Evolutionary conservation across 768 basidiomycete species (phyloP), one percentile per base, ranked within the genome.

Genomic region (Russula sp.): DNA sequence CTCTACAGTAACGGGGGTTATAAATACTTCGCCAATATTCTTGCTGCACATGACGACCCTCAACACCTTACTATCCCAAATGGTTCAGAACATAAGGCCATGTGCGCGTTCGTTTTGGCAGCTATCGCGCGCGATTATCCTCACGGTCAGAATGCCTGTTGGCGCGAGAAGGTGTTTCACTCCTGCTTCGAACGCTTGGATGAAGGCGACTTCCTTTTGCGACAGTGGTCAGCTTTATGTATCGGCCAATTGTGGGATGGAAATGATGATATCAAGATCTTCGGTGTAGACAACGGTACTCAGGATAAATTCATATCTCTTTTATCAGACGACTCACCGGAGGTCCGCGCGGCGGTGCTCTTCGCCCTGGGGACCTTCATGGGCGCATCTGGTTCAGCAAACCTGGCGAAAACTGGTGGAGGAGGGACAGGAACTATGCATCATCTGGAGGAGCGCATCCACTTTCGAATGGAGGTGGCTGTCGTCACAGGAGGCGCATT

Each of bases 91-190:
- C 94, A 98, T 74, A 91, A 92, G 67, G 94, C 97, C 1, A 98
- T 98, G 96, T 98, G 95, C 72, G 91, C 94, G 1, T 98, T 98
- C 77, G 94, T 98, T 68, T 85, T 98, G 32, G 83, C 89, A 27
- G 86, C 94, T 14, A 86, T 97, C 55, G 87, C 89, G 45, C 86
- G 96, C n/a, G 94, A 93, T 70, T 92, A 88, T 72, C 81, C 83
- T n/a, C 80, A 82, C 3, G 95, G 95, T 6, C 94, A 98, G 75
- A 80, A 82, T 56, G 92, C 92, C 2, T 95, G 93, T 73, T 84
- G 88, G 76, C 78, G 81, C 65, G 89, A 87, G 69, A 77, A 80
- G 16, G 91, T 97, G 1, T 93, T 98, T 66, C 89, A 95, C 64
- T 83, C 87, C 60, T 97, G 94, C 72, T 87, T 90, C 66, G 84